Evolutionary conservation across 2,329 filamentous ascomycete genomes (phyloP), one percentile per base, ranked within the genome.

Genomic region (Pyrenochaeta sp.): DNA sequence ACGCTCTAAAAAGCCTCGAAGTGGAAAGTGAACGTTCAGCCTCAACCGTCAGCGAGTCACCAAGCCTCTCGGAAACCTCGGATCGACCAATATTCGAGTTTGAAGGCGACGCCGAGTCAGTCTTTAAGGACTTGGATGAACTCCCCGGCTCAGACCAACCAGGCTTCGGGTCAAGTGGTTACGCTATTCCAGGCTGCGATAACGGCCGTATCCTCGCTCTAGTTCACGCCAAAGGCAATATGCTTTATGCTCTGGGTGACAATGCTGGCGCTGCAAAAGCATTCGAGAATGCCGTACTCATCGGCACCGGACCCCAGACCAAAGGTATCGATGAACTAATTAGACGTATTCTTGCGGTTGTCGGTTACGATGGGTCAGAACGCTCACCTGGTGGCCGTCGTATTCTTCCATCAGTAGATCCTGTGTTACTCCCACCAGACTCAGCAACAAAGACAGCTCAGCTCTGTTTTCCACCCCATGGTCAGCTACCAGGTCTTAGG

Each of bases 191-290:
- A 4, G 92, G 89, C 1, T 87, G 85, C 37, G 95, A 99, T 63
- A 98, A 97, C 71, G 95, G 94, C 7, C 87, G 95, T 54, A 92
- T 99, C 68, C 83, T 99, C 39, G 90, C 92, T n/a, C 83, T 99
- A 14, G 87, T 98, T 35, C 95, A 99, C 76, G 93, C 94, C 17
- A 99, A 98, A 75, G 95, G 94, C n/a, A 98, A 98, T 59, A 96
- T 98, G 89, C 82, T 98, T 1, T 99, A 99, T 76, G 87, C 91
- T 21, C 79, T 96, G 27, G 94, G 94, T 40, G 89, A 97, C 61
- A 90, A 95, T 60, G 81, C 83, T 33, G 86, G 83, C 35, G 95
- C 95, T 36, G 92, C 94, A 1, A 86, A 87, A 64, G 92, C 95
- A 3, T 99, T 99, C 65, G 95, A 99, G 73, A 92, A 97, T 74